phyloP scores from a whole-genome alignment of 1,284 basidiomycete genomes.

The Vanrija pseudolonga region DNA sequence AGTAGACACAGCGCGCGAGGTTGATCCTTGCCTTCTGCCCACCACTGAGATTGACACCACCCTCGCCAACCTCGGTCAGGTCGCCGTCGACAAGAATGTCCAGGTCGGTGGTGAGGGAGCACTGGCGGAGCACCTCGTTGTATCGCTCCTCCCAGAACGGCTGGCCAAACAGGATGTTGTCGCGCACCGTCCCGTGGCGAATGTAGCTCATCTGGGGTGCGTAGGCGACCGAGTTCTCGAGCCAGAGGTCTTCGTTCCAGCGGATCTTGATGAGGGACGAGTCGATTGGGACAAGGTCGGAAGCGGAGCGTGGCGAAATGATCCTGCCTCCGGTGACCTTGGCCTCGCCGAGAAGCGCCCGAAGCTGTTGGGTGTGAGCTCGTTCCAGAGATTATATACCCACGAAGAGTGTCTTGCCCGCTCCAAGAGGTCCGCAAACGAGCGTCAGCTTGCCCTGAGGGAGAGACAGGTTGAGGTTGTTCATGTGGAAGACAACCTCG shows the following conservation, averaged over 20 bases:
- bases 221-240: constrained; percentile 40
- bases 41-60: constrained; percentile 60
- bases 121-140: constrained; percentile 35
- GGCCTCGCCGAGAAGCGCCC: constrained; percentile 44
- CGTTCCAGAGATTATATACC: constrained; percentile 5
- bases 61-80: constrained; percentile 76
- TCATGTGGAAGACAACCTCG: constrained; percentile 23
- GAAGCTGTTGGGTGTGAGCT: constrained; percentile 26
- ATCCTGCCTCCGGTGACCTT: constrained; percentile 23
- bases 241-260: constrained; percentile 35
- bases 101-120: constrained; percentile 42
- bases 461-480: constrained; percentile 29
- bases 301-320: constrained; percentile 25
- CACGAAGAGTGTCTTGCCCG: constrained; percentile 47
- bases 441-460: constrained; percentile 38
- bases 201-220: constrained; percentile 48
- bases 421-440: constrained; percentile 45
- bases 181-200: constrained; percentile 44
- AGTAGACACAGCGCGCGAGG: constrained; percentile 75
- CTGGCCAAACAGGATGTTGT: constrained; percentile 50
- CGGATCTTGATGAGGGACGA: constrained; percentile 6
- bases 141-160: constrained; percentile 46
- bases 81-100: constrained; percentile 44
- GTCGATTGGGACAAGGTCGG: constrained; percentile 28
- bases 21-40: constrained; percentile 68